These are phyloP conservation scores for Eimeria acervulina DNA, from an alignment of 169 alveolate genomes.

Conservation along the genomic window DNA sequence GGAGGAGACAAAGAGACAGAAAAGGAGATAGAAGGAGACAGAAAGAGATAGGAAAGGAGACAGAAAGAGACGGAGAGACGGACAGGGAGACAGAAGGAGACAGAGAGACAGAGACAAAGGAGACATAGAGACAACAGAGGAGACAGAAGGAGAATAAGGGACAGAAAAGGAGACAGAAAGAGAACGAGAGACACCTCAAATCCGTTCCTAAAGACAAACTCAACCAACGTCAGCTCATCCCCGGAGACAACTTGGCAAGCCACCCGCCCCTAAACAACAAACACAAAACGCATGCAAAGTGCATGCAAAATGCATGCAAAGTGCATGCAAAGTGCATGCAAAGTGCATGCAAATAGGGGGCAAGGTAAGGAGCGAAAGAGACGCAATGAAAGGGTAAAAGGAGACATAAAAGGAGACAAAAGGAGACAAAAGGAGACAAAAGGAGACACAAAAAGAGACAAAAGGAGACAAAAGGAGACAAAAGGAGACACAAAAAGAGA, in stretches of 20 bases:
- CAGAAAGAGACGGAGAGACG: not conserved
- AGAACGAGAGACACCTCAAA: not conserved
- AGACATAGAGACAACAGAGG: too few species aligned
- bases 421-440: too few species aligned
- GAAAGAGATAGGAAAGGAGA: not conserved
- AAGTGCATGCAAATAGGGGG: not conserved
- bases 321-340: not conserved
- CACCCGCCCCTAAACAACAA: constrained; percentile 59
- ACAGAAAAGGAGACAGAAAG: not conserved
- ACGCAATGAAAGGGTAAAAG: not conserved
- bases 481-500: too few species aligned
- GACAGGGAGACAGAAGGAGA: not conserved
- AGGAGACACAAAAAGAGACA: too few species aligned
- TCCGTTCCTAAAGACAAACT: constrained; percentile 40
- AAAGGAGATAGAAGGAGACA: too few species aligned
- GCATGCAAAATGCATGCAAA: not conserved
- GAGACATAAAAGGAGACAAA: not conserved
- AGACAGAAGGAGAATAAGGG: not conserved
- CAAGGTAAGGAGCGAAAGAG: not conserved
- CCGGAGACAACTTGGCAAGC: constrained; percentile 75
- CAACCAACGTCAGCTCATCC: constrained; percentile 74
- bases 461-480: too few species aligned
- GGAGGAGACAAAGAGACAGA: too few species aligned
- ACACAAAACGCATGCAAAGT: not conserved
- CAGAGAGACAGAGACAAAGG: too few species aligned